Evolutionary conservation across 2,329 filamentous ascomycete genomes (phyloP).

Genomic region (Colletotrichum salicis): DNA sequence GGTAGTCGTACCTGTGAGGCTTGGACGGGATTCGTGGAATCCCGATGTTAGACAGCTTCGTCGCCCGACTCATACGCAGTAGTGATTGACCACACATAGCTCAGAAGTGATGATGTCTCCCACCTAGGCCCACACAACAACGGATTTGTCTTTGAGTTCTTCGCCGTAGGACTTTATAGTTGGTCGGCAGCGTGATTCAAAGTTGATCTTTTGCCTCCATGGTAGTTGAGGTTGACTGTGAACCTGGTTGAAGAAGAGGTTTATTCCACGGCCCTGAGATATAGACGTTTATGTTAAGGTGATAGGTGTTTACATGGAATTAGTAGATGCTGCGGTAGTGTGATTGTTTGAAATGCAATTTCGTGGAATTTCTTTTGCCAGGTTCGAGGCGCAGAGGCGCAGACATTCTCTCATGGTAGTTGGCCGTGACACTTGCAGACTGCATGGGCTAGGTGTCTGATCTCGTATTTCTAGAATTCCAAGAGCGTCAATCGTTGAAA

Average conservation of each 20-base stretch:
- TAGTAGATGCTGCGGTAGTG: too few species aligned
- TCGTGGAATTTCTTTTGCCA: too few species aligned
- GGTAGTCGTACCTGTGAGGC: background rate
- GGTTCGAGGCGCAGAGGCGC: too few species aligned
- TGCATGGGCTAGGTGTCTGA: background rate
- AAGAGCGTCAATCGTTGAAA: background rate
- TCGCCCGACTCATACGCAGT: background rate
- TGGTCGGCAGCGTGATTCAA: background rate
- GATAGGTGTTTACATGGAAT: too few species aligned
- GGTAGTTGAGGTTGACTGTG: too few species aligned
- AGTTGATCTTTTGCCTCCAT: background rate
- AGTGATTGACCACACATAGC: background rate
- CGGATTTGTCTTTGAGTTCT: background rate
- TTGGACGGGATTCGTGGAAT: background rate
- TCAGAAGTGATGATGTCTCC: background rate
- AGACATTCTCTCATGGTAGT: background rate
- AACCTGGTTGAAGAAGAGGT: too few species aligned
- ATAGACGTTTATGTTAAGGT: too few species aligned
- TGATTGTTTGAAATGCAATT: too few species aligned
- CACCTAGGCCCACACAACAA: background rate
- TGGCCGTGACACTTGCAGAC: background rate
- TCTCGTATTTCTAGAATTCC: background rate
- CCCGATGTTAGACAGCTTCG: background rate
- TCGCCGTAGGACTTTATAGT: too few species aligned
- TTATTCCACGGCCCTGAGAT: too few species aligned